A percentile compares a stretch with the other conserved stretches of the same genome.
Evolutionary conservation across 768 basidiomycete genomes (phyloP).

Genomic region (Phylloporus sp.): DNA sequence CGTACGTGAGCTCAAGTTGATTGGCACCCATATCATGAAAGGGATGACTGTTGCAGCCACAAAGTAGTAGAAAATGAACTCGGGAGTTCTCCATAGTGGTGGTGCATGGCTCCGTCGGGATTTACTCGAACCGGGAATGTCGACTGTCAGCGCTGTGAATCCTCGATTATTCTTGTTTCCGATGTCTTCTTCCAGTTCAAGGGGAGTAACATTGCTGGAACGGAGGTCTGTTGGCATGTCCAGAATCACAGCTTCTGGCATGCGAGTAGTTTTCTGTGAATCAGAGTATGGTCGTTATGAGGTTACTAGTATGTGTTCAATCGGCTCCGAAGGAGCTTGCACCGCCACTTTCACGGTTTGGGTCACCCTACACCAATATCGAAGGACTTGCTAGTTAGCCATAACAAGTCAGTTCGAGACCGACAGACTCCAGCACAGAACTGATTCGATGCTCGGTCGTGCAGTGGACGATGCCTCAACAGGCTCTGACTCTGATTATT

Average conservation of each 20-base stretch:
- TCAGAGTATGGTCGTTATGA: too few species aligned
- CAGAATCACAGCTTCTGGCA: conserved; percentile 28
- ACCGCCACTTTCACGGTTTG: conserved; percentile 20
- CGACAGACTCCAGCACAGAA: conserved; percentile 7
- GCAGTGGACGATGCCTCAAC: conserved; percentile 84
- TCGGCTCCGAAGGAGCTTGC: not conserved
- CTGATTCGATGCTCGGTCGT: conserved; percentile 34
- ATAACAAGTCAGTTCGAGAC: conserved; percentile 19
- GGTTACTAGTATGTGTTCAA: too few species aligned
- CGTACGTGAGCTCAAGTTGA: conserved; percentile 70
- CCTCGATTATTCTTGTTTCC: conserved; percentile 19
- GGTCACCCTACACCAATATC: conserved; percentile 2
- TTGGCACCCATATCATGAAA: conserved; percentile 71
- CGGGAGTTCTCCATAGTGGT: conserved; percentile 71
- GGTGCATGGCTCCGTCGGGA: conserved; percentile 21
- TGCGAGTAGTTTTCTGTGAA: conserved; percentile 14
- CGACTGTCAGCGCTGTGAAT: conserved; percentile 49
- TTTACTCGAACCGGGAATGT: conserved; percentile 43
- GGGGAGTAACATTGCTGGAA: conserved; percentile 7
- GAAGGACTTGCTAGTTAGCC: conserved; percentile 4
- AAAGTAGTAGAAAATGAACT: conserved; percentile 74
- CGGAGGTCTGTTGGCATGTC: conserved; percentile 36
- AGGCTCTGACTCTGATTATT: conserved; percentile 93
- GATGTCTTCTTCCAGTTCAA: conserved; percentile 15
- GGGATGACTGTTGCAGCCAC: conserved; percentile 59